These are phyloP conservation scores for Leishmania major DNA, from an alignment of 208 protist genomes.

Conservation along the genomic window DNA sequence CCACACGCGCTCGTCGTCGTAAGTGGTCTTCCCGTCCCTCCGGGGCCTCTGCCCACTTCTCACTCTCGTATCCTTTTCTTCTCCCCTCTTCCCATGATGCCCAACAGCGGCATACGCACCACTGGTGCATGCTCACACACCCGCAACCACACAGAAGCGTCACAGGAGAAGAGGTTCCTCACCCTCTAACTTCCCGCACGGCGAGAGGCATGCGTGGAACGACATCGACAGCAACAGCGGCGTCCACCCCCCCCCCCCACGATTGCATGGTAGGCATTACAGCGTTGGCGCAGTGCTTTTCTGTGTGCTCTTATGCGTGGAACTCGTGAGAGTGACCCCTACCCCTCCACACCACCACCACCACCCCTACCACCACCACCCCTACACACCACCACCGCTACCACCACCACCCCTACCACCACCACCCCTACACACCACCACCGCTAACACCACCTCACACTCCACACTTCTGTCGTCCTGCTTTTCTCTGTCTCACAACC, in stretches of 20 bases:
- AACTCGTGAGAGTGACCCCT: neutral
- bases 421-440: no score
- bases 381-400: no score
- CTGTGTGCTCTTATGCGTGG: neutral
- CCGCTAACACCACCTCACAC: no score
- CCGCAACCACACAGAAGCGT: neutral
- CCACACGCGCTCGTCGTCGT: neutral
- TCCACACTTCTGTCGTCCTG: neutral
- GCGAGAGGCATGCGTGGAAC: neutral
- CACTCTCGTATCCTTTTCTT: neutral
- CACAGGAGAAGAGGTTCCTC: no score
- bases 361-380: no score
- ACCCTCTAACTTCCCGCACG: neutral
- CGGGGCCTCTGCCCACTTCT: neutral
- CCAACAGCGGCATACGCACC: neutral
- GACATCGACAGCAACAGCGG: neutral
- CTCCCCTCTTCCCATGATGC: neutral
- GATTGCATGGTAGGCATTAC: neutral
- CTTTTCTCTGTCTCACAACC: neutral
- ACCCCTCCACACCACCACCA: no score
- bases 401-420: no score
- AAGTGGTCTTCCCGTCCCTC: neutral
- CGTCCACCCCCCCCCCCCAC: neutral
- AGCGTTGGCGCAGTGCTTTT: neutral
- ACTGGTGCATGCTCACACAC: neutral